Evolutionary conservation across 31 red algal genomes (phyloP).

Genomic region (Odonthalia washingtoniensis): DNA sequence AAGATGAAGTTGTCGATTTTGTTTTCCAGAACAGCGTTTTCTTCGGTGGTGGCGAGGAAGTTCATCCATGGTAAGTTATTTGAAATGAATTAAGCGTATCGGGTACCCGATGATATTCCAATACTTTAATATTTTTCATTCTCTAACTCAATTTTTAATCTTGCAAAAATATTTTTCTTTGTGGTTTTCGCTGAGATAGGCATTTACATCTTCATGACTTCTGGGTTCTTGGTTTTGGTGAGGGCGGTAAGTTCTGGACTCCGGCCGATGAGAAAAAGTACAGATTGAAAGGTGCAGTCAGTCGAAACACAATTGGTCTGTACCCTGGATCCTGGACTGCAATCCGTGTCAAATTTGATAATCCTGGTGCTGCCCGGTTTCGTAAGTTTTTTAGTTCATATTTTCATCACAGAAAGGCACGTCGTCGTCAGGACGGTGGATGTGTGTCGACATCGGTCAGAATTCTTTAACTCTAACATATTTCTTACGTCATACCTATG

Average conservation of each 20-base stretch:
- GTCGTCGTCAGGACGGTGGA: background rate
- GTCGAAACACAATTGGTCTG: slow-evolving; percentile 44
- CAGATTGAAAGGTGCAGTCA: slow-evolving; percentile 6
- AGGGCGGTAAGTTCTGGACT: slow-evolving; percentile 29
- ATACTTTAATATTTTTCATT: background rate
- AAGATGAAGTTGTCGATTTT: slow-evolving; percentile 62
- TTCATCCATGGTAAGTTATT: slow-evolving; percentile 54
- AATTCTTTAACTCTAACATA: background rate
- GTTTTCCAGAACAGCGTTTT: slow-evolving; percentile 55
- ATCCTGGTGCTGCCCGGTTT: slow-evolving; percentile 53
- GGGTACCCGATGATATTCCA: background rate
- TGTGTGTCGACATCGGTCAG: background rate
- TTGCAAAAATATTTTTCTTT: background rate
- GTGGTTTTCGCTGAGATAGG: background rate
- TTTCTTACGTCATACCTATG: background rate
- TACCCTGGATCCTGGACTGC: slow-evolving; percentile 53
- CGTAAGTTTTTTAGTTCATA: slow-evolving; percentile 9
- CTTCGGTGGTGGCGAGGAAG: slow-evolving; percentile 33
- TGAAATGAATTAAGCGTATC: background rate
- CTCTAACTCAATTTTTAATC: background rate
- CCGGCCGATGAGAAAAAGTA: slow-evolving; percentile 27
- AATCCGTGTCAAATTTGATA: slow-evolving; percentile 50
- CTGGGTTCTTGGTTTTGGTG: slow-evolving; percentile 55
- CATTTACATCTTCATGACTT: slow-evolving; percentile 60
- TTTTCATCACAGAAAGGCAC: background rate